These are phyloP conservation scores for Knoxia roxburghii DNA, from an alignment of 257 asterid species.

Conservation along the genomic window DNA sequence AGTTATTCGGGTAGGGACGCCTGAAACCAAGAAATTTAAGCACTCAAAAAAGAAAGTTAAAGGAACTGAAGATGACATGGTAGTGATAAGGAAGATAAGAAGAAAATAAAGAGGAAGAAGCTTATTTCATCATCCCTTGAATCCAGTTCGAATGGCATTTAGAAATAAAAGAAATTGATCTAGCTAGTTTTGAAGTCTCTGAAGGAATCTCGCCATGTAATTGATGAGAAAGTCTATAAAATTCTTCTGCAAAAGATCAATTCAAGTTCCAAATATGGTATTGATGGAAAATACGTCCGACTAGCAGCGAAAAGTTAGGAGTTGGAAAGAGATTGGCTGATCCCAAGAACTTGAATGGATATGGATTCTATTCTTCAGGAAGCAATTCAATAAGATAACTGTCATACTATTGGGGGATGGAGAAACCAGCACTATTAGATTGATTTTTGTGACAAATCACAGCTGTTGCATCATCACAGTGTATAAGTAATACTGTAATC, in stretches of 20 bases:
- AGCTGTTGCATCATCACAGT: neutral
- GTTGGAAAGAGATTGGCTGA: neutral
- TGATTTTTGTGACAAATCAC: neutral
- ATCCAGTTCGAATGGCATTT: constrained; percentile 50
- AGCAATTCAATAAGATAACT: too few relatives aligned
- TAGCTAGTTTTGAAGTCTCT: constrained; percentile 50
- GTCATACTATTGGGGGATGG: too few relatives aligned
- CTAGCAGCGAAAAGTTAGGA: too few relatives aligned
- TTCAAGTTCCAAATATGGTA: constrained; percentile 54
- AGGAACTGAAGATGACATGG: constrained; percentile 26
- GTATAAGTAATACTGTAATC: too few relatives aligned
- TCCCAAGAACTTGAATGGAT: too few relatives aligned
- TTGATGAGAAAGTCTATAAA: constrained; percentile 40
- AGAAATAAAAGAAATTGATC: constrained; percentile 59
- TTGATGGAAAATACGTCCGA: constrained; percentile 59
- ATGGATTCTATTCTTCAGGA: too few relatives aligned
- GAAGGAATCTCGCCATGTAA: constrained; percentile 49
- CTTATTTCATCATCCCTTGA: constrained; percentile 63
- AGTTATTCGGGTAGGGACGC: constrained; percentile 31
- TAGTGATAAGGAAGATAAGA: constrained; percentile 28
- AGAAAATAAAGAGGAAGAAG: constrained; percentile 78
- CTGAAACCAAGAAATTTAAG: constrained; percentile 28
- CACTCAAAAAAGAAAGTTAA: constrained; percentile 46
- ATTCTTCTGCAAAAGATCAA: constrained; percentile 52
- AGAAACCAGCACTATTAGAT: neutral